Evolutionary conservation across 2,329 filamentous ascomycete species (phyloP).

Genomic region (Aspergillus melleus): DNA sequence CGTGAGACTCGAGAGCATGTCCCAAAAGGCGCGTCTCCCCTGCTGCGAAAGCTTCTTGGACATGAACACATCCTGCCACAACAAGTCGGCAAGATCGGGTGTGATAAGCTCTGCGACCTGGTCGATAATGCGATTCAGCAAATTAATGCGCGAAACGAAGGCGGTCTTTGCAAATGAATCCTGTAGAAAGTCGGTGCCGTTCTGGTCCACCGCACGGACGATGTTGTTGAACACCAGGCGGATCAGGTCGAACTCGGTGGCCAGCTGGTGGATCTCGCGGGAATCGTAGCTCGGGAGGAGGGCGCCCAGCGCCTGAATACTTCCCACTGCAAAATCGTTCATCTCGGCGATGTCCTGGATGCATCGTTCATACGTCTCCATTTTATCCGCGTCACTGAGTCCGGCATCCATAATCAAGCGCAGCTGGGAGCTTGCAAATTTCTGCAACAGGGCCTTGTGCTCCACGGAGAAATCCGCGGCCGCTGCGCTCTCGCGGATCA

Average conservation of each 20-base stretch:
- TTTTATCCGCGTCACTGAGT: constrained; percentile 57
- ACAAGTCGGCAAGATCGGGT: constrained; percentile 58
- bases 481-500: constrained; percentile 71
- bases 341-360: constrained; percentile 66
- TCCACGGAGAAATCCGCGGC: constrained; percentile 55
- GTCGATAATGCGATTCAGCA: constrained; percentile 60
- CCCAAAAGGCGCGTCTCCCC: constrained; percentile 69
- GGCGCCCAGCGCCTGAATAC: constrained; percentile 64
- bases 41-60: constrained; percentile 57
- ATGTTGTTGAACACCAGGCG: constrained; percentile 65
- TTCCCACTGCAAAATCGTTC: constrained; percentile 68
- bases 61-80: constrained; percentile 76
- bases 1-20: constrained; percentile 55
- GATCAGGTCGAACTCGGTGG: constrained; percentile 62
- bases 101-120: constrained; percentile 64
- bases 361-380: constrained; percentile 65
- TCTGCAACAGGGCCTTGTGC: constrained; percentile 62
- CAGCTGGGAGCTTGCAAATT: constrained; percentile 63
- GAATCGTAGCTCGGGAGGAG: constrained; percentile 42
- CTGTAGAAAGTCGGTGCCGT: constrained; percentile 45
- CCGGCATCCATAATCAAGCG: constrained; percentile 60
- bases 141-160: constrained; percentile 57
- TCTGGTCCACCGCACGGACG: constrained; percentile 53
- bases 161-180: constrained; percentile 40
- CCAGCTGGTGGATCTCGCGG: constrained; percentile 58